Conservation (phyloP, 2,329 filamentous ascomycete species). For the Cadophora luteo-olivacea region DNA sequence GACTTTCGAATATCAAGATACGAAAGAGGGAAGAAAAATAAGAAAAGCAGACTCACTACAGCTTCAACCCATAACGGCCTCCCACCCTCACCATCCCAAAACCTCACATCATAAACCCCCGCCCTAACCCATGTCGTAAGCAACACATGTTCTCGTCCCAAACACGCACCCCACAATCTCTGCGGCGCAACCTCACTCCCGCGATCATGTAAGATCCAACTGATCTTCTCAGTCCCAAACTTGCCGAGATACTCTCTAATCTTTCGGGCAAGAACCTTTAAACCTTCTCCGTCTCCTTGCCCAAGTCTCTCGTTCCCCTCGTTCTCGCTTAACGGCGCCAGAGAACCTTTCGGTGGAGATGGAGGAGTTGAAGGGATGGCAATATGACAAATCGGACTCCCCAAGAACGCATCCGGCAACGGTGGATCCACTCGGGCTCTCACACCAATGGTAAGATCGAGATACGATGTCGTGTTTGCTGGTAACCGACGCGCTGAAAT, state of each 20-base stretch:
- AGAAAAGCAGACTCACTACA: constrained; percentile 27
- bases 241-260: constrained; percentile 47
- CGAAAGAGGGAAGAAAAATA: background rate
- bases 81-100: constrained; percentile 35
- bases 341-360: background rate
- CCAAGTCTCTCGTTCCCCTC: too few relatives aligned
- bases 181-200: constrained; percentile 54
- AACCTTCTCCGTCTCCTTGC: background rate
- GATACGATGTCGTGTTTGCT: constrained; percentile 40
- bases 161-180: constrained; percentile 55
- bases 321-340: too few relatives aligned
- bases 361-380: constrained; percentile 41
- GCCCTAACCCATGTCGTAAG: constrained; percentile 53
- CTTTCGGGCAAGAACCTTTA: constrained; percentile 35
- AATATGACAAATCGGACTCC: constrained; percentile 52
- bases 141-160: constrained; percentile 50
- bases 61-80: constrained; percentile 49
- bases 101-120: constrained; percentile 51
- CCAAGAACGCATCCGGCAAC: constrained; percentile 50
- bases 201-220: constrained; percentile 50
- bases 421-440: constrained; percentile 49
- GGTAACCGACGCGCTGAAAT: constrained; percentile 48
- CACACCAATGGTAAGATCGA: constrained; percentile 51
- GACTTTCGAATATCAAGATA: too few relatives aligned
- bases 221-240: constrained; percentile 49